These are phyloP conservation scores for Candida insectorum DNA, from an alignment of 805 yeast species.

Conservation along the genomic window DNA sequence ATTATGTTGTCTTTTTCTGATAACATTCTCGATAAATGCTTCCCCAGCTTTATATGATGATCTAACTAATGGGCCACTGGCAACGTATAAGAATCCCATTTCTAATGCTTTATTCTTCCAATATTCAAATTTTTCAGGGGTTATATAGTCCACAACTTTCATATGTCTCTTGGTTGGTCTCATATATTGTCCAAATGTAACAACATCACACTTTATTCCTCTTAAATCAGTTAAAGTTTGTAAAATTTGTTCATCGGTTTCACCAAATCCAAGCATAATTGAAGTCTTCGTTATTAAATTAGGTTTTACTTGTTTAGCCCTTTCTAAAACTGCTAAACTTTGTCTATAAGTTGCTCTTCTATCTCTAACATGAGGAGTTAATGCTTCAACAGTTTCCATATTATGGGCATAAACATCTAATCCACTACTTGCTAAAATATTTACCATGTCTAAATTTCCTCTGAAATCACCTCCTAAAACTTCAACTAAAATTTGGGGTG, in stretches of 20 bases:
- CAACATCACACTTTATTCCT: constrained; percentile 79
- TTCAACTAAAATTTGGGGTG: constrained; percentile 90
- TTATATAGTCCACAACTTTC: constrained; percentile 94
- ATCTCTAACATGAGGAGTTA: constrained; percentile 94
- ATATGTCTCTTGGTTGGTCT: constrained; percentile 98
- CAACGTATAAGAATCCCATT: constrained; percentile 93
- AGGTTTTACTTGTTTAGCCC: constrained; percentile 78
- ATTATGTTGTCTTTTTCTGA: constrained; percentile 65
- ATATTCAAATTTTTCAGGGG: constrained; percentile 89
- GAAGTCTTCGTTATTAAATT: constrained; percentile 87
- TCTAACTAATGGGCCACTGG: constrained; percentile 95
- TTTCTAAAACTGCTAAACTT: constrained; percentile 68
- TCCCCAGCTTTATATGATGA: constrained; percentile 98
- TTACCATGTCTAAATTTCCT: constrained; percentile 82
- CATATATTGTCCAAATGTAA: constrained; percentile 98
- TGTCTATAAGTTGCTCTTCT: constrained; percentile 95
- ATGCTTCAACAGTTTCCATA: constrained; percentile 90
- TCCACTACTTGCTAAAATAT: constrained; percentile 77
- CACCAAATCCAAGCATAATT: constrained; percentile 95
- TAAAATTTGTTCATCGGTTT: constrained; percentile 83
- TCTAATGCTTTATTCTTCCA: constrained; percentile 88
- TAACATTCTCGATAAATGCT: constrained; percentile 90
- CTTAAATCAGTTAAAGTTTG: constrained; percentile 77
- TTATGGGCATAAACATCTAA: constrained; percentile 97
- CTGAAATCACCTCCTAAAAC: constrained; percentile 93